Evolutionary conservation across 179 eudicot genomes (phyloP).

Genomic region (Patellifolia procumbens): DNA sequence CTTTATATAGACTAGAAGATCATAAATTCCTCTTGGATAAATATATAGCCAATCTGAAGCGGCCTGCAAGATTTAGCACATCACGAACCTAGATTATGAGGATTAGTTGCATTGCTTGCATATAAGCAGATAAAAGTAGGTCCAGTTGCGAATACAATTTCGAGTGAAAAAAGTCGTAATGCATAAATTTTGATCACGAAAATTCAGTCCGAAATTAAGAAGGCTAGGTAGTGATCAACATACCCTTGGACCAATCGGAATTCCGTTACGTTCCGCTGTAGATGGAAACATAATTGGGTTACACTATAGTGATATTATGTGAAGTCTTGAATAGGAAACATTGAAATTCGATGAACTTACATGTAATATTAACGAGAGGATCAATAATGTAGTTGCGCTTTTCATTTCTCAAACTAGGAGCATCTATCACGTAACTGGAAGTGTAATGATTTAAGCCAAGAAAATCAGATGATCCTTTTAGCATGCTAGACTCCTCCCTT

Average conservation of each 20-base stretch:
- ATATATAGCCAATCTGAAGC: constrained; percentile 37
- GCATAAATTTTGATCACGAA: too few species aligned
- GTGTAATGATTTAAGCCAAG: constrained; percentile 62
- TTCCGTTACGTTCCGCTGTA: constrained; percentile 44
- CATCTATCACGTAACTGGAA: constrained; percentile 38
- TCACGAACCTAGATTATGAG: not conserved
- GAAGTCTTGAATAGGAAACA: constrained; percentile 5
- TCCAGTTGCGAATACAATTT: too few species aligned
- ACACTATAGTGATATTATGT: constrained; percentile 7
- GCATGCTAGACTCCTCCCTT: constrained; percentile 34
- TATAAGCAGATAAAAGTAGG: not conserved
- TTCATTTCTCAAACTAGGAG: constrained; percentile 12
- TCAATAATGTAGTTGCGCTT: constrained; percentile 37
- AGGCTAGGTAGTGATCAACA: not conserved
- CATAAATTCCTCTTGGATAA: constrained; percentile 50
- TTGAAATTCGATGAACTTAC: constrained; percentile 36
- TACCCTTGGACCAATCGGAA: constrained; percentile 44
- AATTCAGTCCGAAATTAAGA: not conserved
- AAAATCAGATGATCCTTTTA: constrained; percentile 59
- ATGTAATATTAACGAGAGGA: constrained; percentile 24
- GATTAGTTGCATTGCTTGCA: constrained; percentile 7
- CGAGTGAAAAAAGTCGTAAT: too few species aligned
- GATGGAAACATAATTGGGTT: constrained; percentile 6
- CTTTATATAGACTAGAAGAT: constrained; percentile 41
- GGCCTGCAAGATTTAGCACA: constrained; percentile 21